These are phyloP conservation scores for Colletotrichum chlorophyti DNA, from an alignment of 2,329 filamentous ascomycete species.

Conservation along the genomic window DNA sequence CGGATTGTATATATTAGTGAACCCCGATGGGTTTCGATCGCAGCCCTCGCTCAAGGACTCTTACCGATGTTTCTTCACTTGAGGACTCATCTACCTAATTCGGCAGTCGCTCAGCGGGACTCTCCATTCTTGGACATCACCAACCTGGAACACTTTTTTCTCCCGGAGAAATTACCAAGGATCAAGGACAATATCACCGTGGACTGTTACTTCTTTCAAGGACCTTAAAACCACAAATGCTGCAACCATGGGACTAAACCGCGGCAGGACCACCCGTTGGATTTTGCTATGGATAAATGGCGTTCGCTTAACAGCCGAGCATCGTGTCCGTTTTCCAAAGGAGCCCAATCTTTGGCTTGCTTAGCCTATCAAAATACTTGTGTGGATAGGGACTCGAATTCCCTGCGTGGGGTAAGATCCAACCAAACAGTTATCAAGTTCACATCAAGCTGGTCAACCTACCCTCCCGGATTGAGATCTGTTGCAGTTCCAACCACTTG, in stretches of 20 bases:
- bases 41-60: neutral
- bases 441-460: neutral
- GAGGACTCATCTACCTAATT: constrained; percentile 7
- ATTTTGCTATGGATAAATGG: neutral
- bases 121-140: neutral
- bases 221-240: neutral
- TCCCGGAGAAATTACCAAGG: neutral
- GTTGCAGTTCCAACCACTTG: neutral
- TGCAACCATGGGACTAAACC: neutral
- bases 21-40: neutral
- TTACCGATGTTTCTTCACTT: neutral
- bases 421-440: neutral
- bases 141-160: neutral
- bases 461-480: constrained; percentile 2
- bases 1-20: constrained; percentile 26
- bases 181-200: neutral
- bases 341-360: constrained; percentile 1
- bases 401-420: constrained; percentile 18
- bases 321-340: no score
- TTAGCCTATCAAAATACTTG: constrained; percentile 3
- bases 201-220: neutral
- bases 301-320: no score
- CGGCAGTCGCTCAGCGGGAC: constrained; percentile 8
- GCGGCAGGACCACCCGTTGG: constrained; percentile 15
- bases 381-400: neutral